A percentile compares a stretch with the other conserved stretches of the same genome.
These are phyloP conservation scores for Wickerhamiella alocasiicola DNA, from an alignment of 805 yeast species.

Conservation along the genomic window DNA sequence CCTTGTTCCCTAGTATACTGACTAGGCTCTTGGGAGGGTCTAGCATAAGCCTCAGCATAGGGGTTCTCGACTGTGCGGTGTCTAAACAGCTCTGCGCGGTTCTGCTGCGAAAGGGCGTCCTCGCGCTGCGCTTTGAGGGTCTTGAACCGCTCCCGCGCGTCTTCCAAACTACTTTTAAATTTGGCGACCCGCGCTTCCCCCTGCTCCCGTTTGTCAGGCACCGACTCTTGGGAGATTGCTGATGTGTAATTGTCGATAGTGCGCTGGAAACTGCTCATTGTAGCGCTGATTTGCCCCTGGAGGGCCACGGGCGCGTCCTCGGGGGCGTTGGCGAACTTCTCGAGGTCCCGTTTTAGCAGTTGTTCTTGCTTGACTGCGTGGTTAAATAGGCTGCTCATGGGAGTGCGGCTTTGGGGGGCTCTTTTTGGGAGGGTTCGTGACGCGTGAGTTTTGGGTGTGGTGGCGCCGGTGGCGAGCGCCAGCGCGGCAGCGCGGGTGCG, in stretches of 20 bases:
- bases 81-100: constrained; percentile 44
- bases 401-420: neutral
- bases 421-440: too few species aligned
- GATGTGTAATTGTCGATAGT: constrained; percentile 60
- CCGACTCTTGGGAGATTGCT: constrained; percentile 46
- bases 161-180: constrained; percentile 35
- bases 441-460: too few species aligned
- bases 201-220: constrained; percentile 42
- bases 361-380: constrained; percentile 82
- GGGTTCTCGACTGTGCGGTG: constrained; percentile 32
- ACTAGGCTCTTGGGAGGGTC: constrained; percentile 12
- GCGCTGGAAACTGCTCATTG: constrained; percentile 59
- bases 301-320: constrained; percentile 61
- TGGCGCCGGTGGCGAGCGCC: too few species aligned
- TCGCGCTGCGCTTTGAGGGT: constrained; percentile 46
- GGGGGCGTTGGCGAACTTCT: constrained; percentile 43
- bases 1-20: constrained; percentile 42
- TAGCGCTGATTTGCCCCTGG: constrained; percentile 66
- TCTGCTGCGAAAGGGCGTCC: constrained; percentile 34
- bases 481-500: too few species aligned
- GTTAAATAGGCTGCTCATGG: constrained; percentile 70
- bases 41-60: constrained; percentile 15
- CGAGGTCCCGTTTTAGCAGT: constrained; percentile 55
- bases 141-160: constrained; percentile 40
- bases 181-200: constrained; percentile 48